A percentile compares a stretch with the other conserved stretches of the same genome.
These are phyloP conservation scores for Sesbania bispinosa DNA, from an alignment of 306 rosid species.

Conservation along the genomic window DNA sequence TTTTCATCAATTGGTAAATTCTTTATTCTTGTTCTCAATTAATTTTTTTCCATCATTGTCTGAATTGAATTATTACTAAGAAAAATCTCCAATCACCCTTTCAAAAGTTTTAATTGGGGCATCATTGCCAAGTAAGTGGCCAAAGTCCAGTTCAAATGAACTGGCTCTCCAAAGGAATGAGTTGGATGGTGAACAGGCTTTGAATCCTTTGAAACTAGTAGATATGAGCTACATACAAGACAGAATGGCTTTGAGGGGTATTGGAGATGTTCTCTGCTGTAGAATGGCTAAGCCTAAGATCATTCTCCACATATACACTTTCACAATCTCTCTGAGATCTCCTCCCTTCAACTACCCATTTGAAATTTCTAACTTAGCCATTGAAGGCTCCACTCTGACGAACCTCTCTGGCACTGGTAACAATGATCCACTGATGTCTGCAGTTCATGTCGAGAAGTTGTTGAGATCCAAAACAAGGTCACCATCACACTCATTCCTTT, in stretches of 20 bases:
- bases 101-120: constrained; percentile 3
- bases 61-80: constrained; percentile 19
- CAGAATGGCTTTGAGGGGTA: constrained; percentile 5
- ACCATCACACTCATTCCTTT: constrained; percentile 8
- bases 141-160: constrained; percentile 23
- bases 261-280: not conserved
- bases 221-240: constrained; percentile 6
- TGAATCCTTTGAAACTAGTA: constrained; percentile 19
- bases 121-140: constrained; percentile 17
- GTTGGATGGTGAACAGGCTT: constrained; percentile 11
- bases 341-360: not conserved
- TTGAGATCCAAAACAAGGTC: constrained; percentile 22
- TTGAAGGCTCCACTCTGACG: constrained; percentile 3
- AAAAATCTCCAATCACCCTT: constrained; percentile 1
- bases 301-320: not conserved
- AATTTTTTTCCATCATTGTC: constrained; percentile 18
- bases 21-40: constrained; percentile 28
- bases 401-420: not conserved
- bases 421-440: not conserved
- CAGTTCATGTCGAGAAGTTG: not conserved
- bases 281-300: not conserved
- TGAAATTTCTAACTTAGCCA: constrained; percentile 1
- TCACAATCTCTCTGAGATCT: not conserved
- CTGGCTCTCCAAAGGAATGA: constrained; percentile 7
- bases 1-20: constrained; percentile 92